Evolutionary conservation across 495 filamentous ascomycete genomes (phyloP), one percentile per base, ranked within the genome.

Genomic region (Penicillium flavigenum): DNA sequence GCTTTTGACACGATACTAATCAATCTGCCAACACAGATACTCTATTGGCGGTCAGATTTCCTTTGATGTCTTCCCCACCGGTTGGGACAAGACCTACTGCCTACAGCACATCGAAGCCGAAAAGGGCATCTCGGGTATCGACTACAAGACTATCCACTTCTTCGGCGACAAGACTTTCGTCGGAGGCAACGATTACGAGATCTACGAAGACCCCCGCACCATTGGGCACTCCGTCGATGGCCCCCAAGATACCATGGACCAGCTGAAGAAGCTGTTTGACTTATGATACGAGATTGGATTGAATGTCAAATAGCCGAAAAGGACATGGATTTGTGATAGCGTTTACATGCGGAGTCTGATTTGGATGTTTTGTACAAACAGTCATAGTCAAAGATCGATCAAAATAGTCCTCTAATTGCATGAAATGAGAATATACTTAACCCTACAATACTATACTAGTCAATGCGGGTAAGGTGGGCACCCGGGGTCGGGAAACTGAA

Each of bases 21-120:
- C 3, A 16, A 49, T 24, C 4, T 5, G 48, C 24, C 41, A 56
- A 60, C 31, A 60, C 56, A 92, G 90, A 27, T 96, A 86, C 79
- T 92, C 90, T 45, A 92, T 98, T 64, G 94, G 94, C 62, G 94
- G 94, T 41, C 90, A 97, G 65, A 96, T 98, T 69, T 96, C 90
- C 55, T 98, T 98, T 77, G 94, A 98, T 69, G 91, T 97, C 59
- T 98, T 98, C 81, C 94, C 94, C 50, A 85, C 76, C 2, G 94
- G 94, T 63, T 98, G 94, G 94, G 93, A 98, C 75, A 98, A 98
- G 83, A 95, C 89, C n/a, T 98, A 93, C 79, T 96, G 93, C 74
- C 77, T 98, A 61, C 81, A 83, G 64, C 92, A 97, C 72, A 70
- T 98, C 31, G 88, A 89, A 74, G 82, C 84, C 52, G 94, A 98